Evolutionary conservation across 2,329 filamentous ascomycete species (phyloP), one percentile per base, ranked within the genome.

Genomic region (Phialocephala subalpina): DNA sequence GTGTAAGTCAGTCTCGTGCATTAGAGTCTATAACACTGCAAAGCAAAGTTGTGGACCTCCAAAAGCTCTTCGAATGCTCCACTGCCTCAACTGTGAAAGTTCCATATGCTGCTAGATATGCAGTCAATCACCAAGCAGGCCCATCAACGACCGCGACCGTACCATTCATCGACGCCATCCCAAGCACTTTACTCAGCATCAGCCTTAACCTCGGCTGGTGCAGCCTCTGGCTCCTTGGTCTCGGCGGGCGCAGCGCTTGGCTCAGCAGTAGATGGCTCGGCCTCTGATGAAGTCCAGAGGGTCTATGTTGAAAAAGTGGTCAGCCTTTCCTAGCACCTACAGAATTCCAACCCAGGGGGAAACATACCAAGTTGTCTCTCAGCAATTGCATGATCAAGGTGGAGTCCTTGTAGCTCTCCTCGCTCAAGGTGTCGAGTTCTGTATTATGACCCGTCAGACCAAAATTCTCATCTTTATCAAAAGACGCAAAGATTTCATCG

Each of bases 381-480:
- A 98, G 90, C 70, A 98, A 88, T 87, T 98, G 95, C 95, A 97
- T 98, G 87, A 98, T 97, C 77, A 98, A 89, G 68, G 95, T 98
- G 88, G 94, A 97, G 84, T 98, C 95, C 79, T 94, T 93, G 91
- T 98, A 97, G 70, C 93, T 97, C 86, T 98, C 95, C 86, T 97
- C 95, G 67, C 93, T 97, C 72, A 98, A 88, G 56, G 94, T 97
- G 86, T 98, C 95, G 76, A 97, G 93, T 89, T 98, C 78, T 76
- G 42, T 14, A 52, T 12, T 11, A 56, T 56, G n/a, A 22, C n/a
- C 9, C 4, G 38, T 72, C 63, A 66, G 68, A 53, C 25, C 16
- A 33, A 25, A 22, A 18, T 45, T 55, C 36, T 22, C 42, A 7
- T 29, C 40, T n/a, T 18, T 49, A 52, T n/a, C 27, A 56, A 25